A percentile compares a stretch with the other conserved stretches of the same genome.
These are phyloP conservation scores for Stemphylium beticola DNA, from an alignment of 2,329 filamentous ascomycete genomes.

Conservation along the genomic window DNA sequence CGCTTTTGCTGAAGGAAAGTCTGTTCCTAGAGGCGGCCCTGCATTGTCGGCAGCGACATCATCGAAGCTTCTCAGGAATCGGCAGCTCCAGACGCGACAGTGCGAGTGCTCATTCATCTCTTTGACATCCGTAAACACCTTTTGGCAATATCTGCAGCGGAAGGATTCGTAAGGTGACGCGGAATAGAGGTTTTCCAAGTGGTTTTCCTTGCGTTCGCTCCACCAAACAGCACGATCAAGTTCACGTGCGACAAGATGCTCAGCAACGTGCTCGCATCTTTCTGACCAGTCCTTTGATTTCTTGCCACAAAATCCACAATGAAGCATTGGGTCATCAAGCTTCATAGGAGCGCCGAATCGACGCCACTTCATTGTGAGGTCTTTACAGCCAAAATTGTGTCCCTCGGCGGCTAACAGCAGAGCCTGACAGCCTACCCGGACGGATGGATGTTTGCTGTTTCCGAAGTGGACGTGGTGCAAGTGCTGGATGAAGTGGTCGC, in stretches of 20 bases:
- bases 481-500: conserved; percentile 46
- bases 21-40: conserved; percentile 40
- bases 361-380: conserved; percentile 44
- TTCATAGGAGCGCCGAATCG: conserved; percentile 45
- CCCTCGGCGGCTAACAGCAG: conserved; percentile 37
- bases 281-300: conserved; percentile 40
- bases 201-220: conserved; percentile 40
- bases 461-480: conserved; percentile 46
- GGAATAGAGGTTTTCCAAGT: conserved; percentile 40
- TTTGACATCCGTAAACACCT: conserved; percentile 38
- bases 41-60: conserved; percentile 43
- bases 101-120: conserved; percentile 43
- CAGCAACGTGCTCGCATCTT: conserved; percentile 42
- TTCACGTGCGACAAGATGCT: conserved; percentile 40
- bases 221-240: conserved; percentile 42
- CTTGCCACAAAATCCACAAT: conserved; percentile 45
- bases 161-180: conserved; percentile 39
- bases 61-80: conserved; percentile 43
- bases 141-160: conserved; percentile 44
- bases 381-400: conserved; percentile 45
- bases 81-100: conserved; percentile 46
- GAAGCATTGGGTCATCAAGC: conserved; percentile 44
- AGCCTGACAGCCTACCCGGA: conserved; percentile 41
- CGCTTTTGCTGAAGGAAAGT: conserved; percentile 43
- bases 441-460: conserved; percentile 43